Base-by-base conservation (phyloP, 1,139 yeast genomes). In the Meyerozyma carpophila region DNA sequence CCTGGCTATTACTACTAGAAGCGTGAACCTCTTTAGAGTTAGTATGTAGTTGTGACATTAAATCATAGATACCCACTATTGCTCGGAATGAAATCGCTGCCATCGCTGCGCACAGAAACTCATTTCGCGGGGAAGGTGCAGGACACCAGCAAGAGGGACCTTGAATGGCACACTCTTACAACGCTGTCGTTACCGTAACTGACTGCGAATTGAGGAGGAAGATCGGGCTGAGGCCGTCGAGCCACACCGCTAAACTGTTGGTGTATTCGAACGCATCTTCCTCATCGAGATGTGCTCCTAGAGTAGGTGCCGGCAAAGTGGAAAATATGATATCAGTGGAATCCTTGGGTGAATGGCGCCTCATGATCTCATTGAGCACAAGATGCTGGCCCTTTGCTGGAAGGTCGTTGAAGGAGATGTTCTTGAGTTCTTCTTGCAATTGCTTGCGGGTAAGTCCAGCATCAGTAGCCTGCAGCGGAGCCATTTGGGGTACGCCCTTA, bases 311-410 rank as follows among this genome's bases (percentile, higher is more conserved):
- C 0, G 98, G 98, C 37, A 93, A 66, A 0, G 98, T 91, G 1
- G 96, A 83, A 58, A 93, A 86, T 3, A 93, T 79, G 8, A 93
- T 81, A 13, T 77, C 81, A 0, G 91, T 84, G 1, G 79, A 68
- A 11, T 73, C 70, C 20, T 65, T 63, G 0, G 93, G 84, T 1
- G 82, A 72, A 38, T 74, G 68, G n/a, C 48, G 46, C 43, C 66
- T 66, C 95, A 93, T 90, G 52, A 93, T 68, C 51, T 90, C 96
- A 59, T 93, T 91, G 50, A 93, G 68, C 41, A 93, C 84, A 41
- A 91, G 64, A 60, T 91, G 96, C 62, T 93, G 98, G 0, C 95
- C 95, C 52, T 82, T 79, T 4, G 96, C 94, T 0, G 98, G 96
- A 20, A 93, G 66, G 48, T 87, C 93, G 58, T 88, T 86, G 63